Evolutionary conservation across 1,139 yeast species (phyloP).

Genomic region (Saccharomycopsis hybrid): DNA sequence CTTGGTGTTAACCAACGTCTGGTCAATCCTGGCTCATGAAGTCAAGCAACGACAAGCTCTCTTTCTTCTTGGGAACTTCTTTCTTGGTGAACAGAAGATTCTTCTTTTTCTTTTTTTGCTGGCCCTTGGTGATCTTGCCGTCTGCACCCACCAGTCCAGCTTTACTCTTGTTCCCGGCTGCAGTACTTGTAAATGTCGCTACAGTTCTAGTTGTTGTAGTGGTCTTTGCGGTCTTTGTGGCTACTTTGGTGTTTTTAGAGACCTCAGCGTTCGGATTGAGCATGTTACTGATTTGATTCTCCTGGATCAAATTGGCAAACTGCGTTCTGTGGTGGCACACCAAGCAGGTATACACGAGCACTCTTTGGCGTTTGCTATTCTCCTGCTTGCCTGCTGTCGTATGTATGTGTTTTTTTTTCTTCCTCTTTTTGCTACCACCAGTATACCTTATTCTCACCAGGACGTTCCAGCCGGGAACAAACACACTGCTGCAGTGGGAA

Average conservation of each 20-base stretch:
- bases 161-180: background rate
- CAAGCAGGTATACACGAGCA: conserved; percentile 12
- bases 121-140: too few species aligned
- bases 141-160: too few species aligned
- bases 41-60: conserved; percentile 14
- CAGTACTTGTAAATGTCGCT: background rate
- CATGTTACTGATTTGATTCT: background rate
- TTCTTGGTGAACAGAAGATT: background rate
- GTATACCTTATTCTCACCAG: conserved; percentile 10
- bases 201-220: background rate
- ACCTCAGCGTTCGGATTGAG: background rate
- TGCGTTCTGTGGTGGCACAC: conserved; percentile 1
- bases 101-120: conserved; percentile 7
- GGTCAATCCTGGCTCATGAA: conserved; percentile 11
- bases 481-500: conserved; percentile 9
- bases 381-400: background rate
- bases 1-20: background rate
- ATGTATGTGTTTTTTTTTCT: background rate
- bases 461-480: conserved; percentile 18
- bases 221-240: background rate
- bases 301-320: conserved; percentile 6
- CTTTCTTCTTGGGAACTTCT: conserved; percentile 3
- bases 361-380: background rate
- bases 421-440: background rate
- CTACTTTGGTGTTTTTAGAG: background rate